These are phyloP conservation scores for Wickerhamiella slavikovae DNA, from an alignment of 805 yeast species.

Conservation along the genomic window DNA sequence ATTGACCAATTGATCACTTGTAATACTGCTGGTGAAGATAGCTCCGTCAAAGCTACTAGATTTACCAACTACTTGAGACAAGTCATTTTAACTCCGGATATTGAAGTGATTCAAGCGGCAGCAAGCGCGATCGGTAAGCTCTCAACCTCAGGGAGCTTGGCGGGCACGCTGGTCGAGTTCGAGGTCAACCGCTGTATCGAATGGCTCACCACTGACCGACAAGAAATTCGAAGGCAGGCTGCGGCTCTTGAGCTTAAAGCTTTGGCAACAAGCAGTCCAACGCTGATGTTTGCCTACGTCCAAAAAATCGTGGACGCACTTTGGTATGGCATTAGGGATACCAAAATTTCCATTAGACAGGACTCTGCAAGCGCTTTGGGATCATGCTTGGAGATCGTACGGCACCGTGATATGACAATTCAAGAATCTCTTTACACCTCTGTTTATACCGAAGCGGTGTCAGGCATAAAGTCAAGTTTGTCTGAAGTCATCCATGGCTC, in stretches of 20 bases:
- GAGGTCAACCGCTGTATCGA: constrained; percentile 81
- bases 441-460: constrained; percentile 46
- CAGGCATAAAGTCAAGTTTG: constrained; percentile 28
- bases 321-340: constrained; percentile 75
- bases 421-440: constrained; percentile 58
- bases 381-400: constrained; percentile 57
- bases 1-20: constrained; percentile 72
- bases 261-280: constrained; percentile 72
- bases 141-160: constrained; percentile 71
- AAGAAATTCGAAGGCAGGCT: constrained; percentile 58
- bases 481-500: constrained; percentile 76
- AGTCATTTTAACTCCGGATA: constrained; percentile 62
- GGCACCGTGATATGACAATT: constrained; percentile 51
- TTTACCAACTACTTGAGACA: constrained; percentile 75
- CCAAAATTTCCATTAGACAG: constrained; percentile 47
- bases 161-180: constrained; percentile 82
- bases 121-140: constrained; percentile 73
- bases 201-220: constrained; percentile 76
- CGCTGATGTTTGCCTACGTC: constrained; percentile 57
- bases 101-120: constrained; percentile 70
- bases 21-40: constrained; percentile 53
- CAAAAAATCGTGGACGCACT: constrained; percentile 60
- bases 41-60: constrained; percentile 73
- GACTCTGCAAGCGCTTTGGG: constrained; percentile 74
- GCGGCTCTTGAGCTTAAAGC: constrained; percentile 76